These are phyloP conservation scores for Pisolithus tinctorius DNA, from an alignment of 768 basidiomycete genomes.

Conservation along the genomic window DNA sequence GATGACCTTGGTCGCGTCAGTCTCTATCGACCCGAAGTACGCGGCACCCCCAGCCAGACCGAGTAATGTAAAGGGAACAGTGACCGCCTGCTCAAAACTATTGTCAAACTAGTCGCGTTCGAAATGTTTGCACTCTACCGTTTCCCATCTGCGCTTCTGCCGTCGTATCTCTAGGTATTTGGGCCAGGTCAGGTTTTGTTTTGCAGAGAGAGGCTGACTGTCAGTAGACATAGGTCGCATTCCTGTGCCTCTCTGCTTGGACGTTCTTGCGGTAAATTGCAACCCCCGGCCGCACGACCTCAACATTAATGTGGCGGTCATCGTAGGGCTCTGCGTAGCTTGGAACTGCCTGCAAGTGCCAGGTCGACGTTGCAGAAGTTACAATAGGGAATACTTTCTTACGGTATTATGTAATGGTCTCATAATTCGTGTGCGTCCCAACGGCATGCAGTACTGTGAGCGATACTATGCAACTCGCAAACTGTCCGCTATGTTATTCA, in stretches of 20 bases:
- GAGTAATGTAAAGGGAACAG: constrained; percentile 59
- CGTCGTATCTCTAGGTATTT: constrained; percentile 72
- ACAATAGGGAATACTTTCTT: constrained; percentile 11
- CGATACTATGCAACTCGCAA: constrained; percentile 16
- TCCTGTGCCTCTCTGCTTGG: constrained; percentile 5
- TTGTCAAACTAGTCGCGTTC: constrained; percentile 2
- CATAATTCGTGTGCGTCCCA: too few species aligned
- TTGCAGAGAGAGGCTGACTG: constrained; percentile 15
- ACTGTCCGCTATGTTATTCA: background rate
- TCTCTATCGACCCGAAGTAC: constrained; percentile 72
- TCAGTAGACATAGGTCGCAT: constrained; percentile 17
- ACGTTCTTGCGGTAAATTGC: constrained; percentile 12
- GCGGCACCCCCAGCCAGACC: constrained; percentile 60
- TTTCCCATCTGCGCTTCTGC: constrained; percentile 72
- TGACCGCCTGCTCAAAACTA: constrained; percentile 46
- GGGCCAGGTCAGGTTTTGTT: constrained; percentile 55
- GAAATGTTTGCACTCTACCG: constrained; percentile 35
- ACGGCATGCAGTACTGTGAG: background rate
- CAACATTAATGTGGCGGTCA: constrained; percentile 13
- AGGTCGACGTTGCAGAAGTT: too few species aligned
- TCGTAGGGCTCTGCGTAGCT: background rate
- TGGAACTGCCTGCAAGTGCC: too few species aligned
- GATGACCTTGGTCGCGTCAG: constrained; percentile 71
- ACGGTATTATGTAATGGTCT: constrained; percentile 6
- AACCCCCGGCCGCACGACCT: constrained; percentile 13